These are phyloP conservation scores for Epichloe scottii DNA, from an alignment of 2,329 filamentous ascomycete species.

Conservation along the genomic window DNA sequence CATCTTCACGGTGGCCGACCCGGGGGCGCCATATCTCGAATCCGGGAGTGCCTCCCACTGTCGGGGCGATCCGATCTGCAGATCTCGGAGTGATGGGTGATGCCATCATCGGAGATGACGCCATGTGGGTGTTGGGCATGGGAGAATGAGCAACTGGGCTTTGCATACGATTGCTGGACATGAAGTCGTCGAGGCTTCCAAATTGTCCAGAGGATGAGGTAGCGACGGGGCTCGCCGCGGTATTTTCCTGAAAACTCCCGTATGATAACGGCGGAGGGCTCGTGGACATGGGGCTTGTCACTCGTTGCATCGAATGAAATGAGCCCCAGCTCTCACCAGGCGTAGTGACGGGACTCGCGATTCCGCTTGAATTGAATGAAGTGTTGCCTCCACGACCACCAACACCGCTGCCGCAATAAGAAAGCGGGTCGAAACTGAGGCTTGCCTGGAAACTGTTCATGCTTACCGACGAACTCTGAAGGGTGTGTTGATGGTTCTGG, in stretches of 20 bases:
- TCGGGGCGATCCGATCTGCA: slow-evolving; percentile 8
- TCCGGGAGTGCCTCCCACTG: slow-evolving; percentile 22
- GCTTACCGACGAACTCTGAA: slow-evolving; percentile 12
- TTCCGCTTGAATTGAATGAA: slow-evolving; percentile 14
- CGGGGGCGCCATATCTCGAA: slow-evolving; percentile 27
- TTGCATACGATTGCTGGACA: slow-evolving; percentile 16
- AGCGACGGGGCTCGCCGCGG: slow-evolving; percentile 16
- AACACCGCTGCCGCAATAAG: slow-evolving; percentile 5
- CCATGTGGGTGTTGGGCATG: slow-evolving; percentile 10
- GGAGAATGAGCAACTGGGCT: slow-evolving; percentile 14
- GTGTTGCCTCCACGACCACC: background rate
- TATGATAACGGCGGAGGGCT: slow-evolving; percentile 19
- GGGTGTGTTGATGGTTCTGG: slow-evolving; percentile 8
- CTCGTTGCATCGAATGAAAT: slow-evolving; percentile 16
- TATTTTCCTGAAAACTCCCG: slow-evolving; percentile 20
- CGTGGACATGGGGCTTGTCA: slow-evolving; percentile 21
- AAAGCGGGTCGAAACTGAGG: slow-evolving; percentile 5
- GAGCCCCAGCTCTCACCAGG: slow-evolving; percentile 21
- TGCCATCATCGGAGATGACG: slow-evolving; percentile 12
- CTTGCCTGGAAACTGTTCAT: slow-evolving; percentile 8
- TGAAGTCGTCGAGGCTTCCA: slow-evolving; percentile 22
- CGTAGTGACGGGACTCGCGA: slow-evolving; percentile 20
- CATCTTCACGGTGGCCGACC: slow-evolving; percentile 13
- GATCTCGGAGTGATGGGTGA: slow-evolving; percentile 11
- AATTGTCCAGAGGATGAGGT: slow-evolving; percentile 17